Evolutionary conservation across 129 eudicot genomes (phyloP), one percentile per base, ranked within the genome.

Genomic region (Erigeron canadensis): DNA sequence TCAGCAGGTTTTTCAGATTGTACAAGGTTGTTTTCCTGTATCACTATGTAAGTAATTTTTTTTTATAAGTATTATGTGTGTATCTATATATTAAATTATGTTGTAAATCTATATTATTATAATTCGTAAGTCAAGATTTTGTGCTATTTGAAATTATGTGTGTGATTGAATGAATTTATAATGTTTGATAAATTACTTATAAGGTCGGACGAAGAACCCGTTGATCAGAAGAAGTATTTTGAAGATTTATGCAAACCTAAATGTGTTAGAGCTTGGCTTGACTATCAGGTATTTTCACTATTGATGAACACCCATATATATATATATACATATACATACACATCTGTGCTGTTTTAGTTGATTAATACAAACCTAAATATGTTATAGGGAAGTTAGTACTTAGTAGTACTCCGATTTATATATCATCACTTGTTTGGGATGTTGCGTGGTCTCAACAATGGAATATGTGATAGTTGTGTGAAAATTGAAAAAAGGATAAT

Each of bases 121-220:
- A 4, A 53, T 16, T 6, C 8, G 18, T 4, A 53, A n/a, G 21
- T 18, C 6, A 28, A 28, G 56, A 13, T 50, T 50, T 16, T n/a
- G 10, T 6, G 7, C 16, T 16, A 10, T 53, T 53, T 53, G 22
- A 22, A 22, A 28, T 53, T 53, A 17, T 53, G 16, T 5, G 10
- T 6, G 7, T 53, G 2, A 5, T 50, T 50, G 6, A 4, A 46
- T 46, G 15, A 1, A 13, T n/a, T 6, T 50, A 12, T 3, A 50
- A 13, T n/a, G 19, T n/a, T 48, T 50, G 8, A 15, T 50, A n/a
- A 5, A 53, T 53, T 0, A n/a, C 0, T 6, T n/a, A 42, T 17
- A 67, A 88, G 96, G 96, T 67, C 91, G 65, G 96, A 88, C 12
- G 96, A 88, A 67, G 96, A 88, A 79, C 96, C 91, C 17, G 89